Evolutionary conservation across 2,329 filamentous ascomycete genomes (phyloP), one percentile per base, ranked within the genome.

Genomic region (Cladosporium sp.): DNA sequence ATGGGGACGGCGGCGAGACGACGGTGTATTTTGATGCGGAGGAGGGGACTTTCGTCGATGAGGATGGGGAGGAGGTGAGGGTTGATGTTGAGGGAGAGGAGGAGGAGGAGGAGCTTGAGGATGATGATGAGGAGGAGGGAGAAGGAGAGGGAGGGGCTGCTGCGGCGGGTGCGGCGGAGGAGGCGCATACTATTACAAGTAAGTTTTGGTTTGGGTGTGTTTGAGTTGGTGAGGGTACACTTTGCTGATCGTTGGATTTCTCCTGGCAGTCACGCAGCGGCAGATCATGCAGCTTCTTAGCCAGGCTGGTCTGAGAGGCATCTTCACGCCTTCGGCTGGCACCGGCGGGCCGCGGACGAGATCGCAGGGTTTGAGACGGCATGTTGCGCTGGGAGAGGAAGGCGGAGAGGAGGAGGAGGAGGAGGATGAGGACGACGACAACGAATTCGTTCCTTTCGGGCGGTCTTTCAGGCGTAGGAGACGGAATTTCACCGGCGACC

Each of bases 201-300:
- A 32, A 7, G 49, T 32, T 16, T 14, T 41, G 37, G 13, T 44
- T 8, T 46, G 11, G 3, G 13, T 8, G 28, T 19, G 7, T 35
- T 34, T 10, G 43, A 18, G 9, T 46, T 38, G 35, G 35, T 4
- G 34, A 11, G 22, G 22, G 34, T 8, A 4, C n/a, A 6, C 7
- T 2, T 37, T 22, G 43, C 32, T 46, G 43, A 46, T n/a, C 13
- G 43, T 37, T 19, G 22, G 22, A 28, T 28, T 5, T 28, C 7
- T 28, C 13, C 13, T 9, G 14, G 2, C 64, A 71, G 73, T 76
- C 58, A 75, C 71, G 28, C 72, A 73, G 52, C 70, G 74, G 33
- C 74, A 80, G 56, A 70, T 83, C 44, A 69, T 82, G 56, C 76
- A 77, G 57, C 62, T 83, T 16, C 70, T 83, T n/a, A 74, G 77